A percentile compares a stretch with the other conserved stretches of the same genome.
These are phyloP conservation scores for Candida labiduridarum DNA, from an alignment of 1,139 yeast species.

Conservation along the genomic window DNA sequence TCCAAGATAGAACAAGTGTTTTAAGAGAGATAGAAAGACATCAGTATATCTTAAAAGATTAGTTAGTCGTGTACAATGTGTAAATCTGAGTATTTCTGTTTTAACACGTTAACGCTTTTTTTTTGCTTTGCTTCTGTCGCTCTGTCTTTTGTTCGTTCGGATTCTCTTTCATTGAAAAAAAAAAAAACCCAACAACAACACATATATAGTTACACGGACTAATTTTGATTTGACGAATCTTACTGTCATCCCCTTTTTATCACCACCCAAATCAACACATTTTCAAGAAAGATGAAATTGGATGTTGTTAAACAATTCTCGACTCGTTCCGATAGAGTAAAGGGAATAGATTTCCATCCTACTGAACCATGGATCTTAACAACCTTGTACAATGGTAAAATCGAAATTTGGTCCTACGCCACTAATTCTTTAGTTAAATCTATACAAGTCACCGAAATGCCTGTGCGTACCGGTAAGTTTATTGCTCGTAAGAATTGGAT, in stretches of 20 bases:
- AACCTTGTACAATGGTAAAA: constrained; percentile 80
- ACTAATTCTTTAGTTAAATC: constrained; percentile 58
- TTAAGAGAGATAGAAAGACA: constrained; percentile 18
- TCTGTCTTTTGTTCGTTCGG: constrained; percentile 2
- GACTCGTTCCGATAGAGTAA: constrained; percentile 92
- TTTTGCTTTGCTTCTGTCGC: background rate
- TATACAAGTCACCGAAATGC: constrained; percentile 86
- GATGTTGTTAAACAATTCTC: constrained; percentile 72
- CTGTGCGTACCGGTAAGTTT: constrained; percentile 93
- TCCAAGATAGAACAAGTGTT: constrained; percentile 44
- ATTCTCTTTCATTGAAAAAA: constrained; percentile 9
- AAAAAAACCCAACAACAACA: constrained; percentile 6
- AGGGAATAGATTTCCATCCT: constrained; percentile 97
- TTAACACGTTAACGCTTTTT: constrained; percentile 10
- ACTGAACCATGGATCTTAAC: constrained; percentile 95
- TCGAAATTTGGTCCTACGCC: constrained; percentile 93
- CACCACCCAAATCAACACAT: background rate
- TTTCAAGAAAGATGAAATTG: constrained; percentile 39
- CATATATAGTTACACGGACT: constrained; percentile 1
- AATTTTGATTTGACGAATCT: constrained; percentile 1
- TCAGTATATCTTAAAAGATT: constrained; percentile 1
- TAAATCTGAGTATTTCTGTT: background rate
- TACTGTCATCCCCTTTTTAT: background rate
- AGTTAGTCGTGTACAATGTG: constrained; percentile 5
- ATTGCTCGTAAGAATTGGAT: constrained; percentile 98